phyloP scores from a whole-genome alignment of 2,329 filamentous ascomycete species.

The Penicillium sp. region DNA sequence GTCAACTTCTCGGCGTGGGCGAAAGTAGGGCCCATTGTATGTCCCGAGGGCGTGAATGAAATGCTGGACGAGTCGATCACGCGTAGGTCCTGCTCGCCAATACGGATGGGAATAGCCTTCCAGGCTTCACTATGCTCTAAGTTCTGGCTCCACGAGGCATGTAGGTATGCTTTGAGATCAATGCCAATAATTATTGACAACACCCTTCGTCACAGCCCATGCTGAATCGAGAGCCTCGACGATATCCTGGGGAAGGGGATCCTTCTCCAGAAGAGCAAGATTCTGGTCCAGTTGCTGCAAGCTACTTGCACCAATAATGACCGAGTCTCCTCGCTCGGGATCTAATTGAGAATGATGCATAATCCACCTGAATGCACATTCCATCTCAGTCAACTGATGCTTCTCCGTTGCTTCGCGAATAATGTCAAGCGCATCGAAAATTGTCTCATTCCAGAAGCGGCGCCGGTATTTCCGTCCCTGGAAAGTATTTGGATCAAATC shows the following conservation, averaged over 20 bases:
- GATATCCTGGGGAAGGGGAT: constrained; percentile 41
- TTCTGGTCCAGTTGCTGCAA: constrained; percentile 42
- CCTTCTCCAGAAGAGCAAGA: constrained; percentile 40
- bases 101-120: too few relatives aligned
- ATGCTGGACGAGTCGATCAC: too few relatives aligned
- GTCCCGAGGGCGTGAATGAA: too few relatives aligned
- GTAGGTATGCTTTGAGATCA: constrained; percentile 1
- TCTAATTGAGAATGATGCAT: constrained; percentile 44
- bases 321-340: constrained; percentile 34
- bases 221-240: constrained; percentile 40
- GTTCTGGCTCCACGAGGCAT: too few relatives aligned
- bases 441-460: constrained; percentile 45
- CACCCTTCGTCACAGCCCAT: constrained; percentile 36
- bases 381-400: constrained; percentile 43
- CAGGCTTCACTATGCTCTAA: too few relatives aligned
- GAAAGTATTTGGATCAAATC: constrained; percentile 37
- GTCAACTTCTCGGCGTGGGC: too few relatives aligned
- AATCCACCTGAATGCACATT: constrained; percentile 50
- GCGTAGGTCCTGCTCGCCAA: too few relatives aligned
- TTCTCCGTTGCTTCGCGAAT: constrained; percentile 39
- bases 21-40: too few relatives aligned
- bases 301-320: constrained; percentile 43
- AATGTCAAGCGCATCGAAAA: constrained; percentile 47
- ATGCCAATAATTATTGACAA: constrained; percentile 34
- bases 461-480: constrained; percentile 40